These are phyloP conservation scores for Herpetospermum pedunculosum DNA, from an alignment of 306 rosid species.

Conservation along the genomic window DNA sequence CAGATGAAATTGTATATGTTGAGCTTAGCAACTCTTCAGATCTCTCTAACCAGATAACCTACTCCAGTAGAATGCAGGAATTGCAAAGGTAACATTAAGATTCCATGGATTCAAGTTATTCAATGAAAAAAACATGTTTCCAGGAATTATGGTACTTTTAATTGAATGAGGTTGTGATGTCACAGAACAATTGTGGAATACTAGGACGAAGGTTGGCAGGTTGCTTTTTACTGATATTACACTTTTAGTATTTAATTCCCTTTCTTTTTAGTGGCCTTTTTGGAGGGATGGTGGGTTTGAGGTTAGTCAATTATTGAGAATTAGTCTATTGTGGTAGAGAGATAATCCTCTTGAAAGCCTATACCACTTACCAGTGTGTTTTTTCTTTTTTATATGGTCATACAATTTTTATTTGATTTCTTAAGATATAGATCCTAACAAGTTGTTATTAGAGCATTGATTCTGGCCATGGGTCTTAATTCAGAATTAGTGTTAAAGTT, in stretches of 20 bases:
- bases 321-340: too few species aligned
- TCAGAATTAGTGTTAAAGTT: neutral
- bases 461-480: neutral
- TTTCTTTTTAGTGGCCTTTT: neutral
- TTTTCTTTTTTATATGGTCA: neutral
- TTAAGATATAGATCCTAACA: neutral
- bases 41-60: constrained; percentile 23
- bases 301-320: neutral
- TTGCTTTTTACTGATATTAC: neutral
- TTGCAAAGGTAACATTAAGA: constrained; percentile 27
- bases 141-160: neutral
- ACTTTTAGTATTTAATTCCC: neutral
- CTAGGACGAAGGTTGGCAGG: neutral
- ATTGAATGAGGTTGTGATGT: neutral
- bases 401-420: neutral
- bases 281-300: neutral
- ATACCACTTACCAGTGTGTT: too few species aligned
- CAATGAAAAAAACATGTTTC: neutral
- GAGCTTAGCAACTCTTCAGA: constrained; percentile 21
- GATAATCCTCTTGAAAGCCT: too few species aligned
- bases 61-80: constrained; percentile 54
- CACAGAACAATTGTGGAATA: neutral
- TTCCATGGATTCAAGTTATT: neutral
- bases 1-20: constrained; percentile 70
- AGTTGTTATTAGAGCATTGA: neutral